phyloP scores from a whole-genome alignment of 1,139 yeast genomes.

The Candida frijolesensis region DNA sequence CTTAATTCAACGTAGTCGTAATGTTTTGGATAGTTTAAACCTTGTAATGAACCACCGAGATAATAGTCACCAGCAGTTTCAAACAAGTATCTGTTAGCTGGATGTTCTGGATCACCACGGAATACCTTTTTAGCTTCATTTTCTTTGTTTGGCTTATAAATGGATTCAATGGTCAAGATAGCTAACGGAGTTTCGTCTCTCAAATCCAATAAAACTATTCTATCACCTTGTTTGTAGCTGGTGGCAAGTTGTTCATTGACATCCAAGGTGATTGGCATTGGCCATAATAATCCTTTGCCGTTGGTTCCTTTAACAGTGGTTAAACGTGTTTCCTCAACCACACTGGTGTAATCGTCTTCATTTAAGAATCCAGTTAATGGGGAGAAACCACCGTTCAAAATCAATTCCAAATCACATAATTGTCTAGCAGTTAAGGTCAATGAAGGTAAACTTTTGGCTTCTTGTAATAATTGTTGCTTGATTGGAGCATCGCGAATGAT shows the following conservation, averaged over 20 bases:
- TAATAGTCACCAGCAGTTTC: constrained; percentile 81
- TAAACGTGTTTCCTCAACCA: constrained; percentile 76
- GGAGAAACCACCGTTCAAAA: constrained; percentile 92
- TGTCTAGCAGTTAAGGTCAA: constrained; percentile 80
- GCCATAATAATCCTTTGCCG: constrained; percentile 76
- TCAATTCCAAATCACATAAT: constrained; percentile 88
- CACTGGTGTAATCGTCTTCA: constrained; percentile 78
- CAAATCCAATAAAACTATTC: constrained; percentile 76
- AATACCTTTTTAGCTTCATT: constrained; percentile 83
- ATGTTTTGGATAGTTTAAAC: constrained; percentile 81
- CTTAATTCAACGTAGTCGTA: constrained; percentile 88
- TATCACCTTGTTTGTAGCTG: constrained; percentile 48
- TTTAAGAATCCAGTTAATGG: constrained; percentile 87
- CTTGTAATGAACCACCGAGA: constrained; percentile 86
- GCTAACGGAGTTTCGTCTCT: constrained; percentile 85
- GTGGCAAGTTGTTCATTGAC: constrained; percentile 58
- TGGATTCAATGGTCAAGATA: constrained; percentile 74
- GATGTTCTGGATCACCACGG: constrained; percentile 97
- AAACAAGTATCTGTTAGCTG: constrained; percentile 76
- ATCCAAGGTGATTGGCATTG: constrained; percentile 91
- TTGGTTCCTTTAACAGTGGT: constrained; percentile 42
- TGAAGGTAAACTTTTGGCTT: constrained; percentile 50
- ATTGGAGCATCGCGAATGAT: constrained; percentile 76
- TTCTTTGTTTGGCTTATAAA: constrained; percentile 78
- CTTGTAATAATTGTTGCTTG: constrained; percentile 56